Evolutionary conservation across 768 basidiomycete species (phyloP).

Genomic region (Hirschioporus abietinus): DNA sequence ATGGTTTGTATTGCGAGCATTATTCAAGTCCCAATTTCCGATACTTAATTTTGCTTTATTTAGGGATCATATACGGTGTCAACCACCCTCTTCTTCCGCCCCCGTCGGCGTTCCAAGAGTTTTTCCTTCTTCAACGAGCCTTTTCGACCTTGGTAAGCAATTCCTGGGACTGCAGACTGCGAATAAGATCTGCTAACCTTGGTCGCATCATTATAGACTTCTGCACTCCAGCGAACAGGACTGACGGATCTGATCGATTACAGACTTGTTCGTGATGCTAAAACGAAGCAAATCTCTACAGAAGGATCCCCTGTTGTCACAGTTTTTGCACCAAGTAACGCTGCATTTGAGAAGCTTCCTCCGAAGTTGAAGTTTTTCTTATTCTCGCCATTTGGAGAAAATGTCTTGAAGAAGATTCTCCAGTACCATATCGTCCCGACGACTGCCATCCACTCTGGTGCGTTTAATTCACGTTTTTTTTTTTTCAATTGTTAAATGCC

Average conservation of each 20-base stretch:
- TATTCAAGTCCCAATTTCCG: not conserved
- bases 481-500: not conserved
- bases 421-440: constrained; percentile 53
- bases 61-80: constrained; percentile 49
- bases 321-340: constrained; percentile 51
- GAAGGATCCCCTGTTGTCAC: constrained; percentile 43
- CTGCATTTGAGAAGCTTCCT: constrained; percentile 43
- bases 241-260: constrained; percentile 42
- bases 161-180: not conserved
- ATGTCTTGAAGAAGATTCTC: constrained; percentile 46
- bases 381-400: constrained; percentile 55
- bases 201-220: constrained; percentile 34
- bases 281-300: constrained; percentile 31
- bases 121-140: constrained; percentile 35
- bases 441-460: constrained; percentile 45
- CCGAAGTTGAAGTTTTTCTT: constrained; percentile 46
- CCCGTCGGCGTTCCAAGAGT: constrained; percentile 42
- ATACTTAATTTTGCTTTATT: not conserved
- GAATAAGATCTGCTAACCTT: not conserved
- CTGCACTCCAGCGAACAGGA: constrained; percentile 47
- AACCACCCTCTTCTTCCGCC: constrained; percentile 53
- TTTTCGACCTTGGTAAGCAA: constrained; percentile 45
- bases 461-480: constrained; percentile 22
- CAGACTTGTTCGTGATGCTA: constrained; percentile 31
- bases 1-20: constrained; percentile 34